phyloP scores from a whole-genome alignment of 1,284 basidiomycete species.

The Sanghuangporus weigelae region DNA sequence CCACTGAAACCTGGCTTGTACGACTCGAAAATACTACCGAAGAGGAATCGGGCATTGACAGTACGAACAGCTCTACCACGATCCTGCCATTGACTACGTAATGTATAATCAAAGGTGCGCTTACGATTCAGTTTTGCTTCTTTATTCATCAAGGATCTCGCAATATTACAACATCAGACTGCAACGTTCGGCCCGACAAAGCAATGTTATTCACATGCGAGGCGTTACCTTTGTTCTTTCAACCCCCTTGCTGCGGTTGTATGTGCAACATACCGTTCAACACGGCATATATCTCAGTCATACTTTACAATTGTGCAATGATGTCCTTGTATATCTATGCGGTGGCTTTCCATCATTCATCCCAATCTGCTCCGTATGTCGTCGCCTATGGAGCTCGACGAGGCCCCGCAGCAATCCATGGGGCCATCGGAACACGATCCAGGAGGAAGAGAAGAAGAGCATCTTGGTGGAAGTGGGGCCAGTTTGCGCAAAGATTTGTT shows the following conservation, averaged over 20 bases:
- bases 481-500: not conserved
- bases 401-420: not conserved
- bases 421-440: not conserved
- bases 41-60: too few relatives aligned
- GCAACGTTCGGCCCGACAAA: not conserved
- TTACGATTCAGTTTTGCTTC: not conserved
- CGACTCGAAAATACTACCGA: too few relatives aligned
- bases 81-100: not conserved
- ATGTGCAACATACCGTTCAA: not conserved
- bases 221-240: not conserved
- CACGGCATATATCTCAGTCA: not conserved
- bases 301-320: not conserved
- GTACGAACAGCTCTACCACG: too few relatives aligned
- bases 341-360: not conserved
- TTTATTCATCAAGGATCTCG: not conserved
- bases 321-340: not conserved
- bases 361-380: not conserved
- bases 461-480: not conserved
- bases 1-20: too few relatives aligned
- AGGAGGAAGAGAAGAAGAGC: not conserved
- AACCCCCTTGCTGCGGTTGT: not conserved
- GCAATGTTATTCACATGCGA: not conserved
- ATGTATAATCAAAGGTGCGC: not conserved
- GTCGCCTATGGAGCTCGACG: conserved; percentile 7
- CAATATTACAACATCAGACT: not conserved